Percentiles rank a stretch among this genome's conserved stretches.
These are phyloP conservation scores for Mucor velutinosus DNA, from an alignment of 371 early-diverging fungal species.

Conservation along the genomic window DNA sequence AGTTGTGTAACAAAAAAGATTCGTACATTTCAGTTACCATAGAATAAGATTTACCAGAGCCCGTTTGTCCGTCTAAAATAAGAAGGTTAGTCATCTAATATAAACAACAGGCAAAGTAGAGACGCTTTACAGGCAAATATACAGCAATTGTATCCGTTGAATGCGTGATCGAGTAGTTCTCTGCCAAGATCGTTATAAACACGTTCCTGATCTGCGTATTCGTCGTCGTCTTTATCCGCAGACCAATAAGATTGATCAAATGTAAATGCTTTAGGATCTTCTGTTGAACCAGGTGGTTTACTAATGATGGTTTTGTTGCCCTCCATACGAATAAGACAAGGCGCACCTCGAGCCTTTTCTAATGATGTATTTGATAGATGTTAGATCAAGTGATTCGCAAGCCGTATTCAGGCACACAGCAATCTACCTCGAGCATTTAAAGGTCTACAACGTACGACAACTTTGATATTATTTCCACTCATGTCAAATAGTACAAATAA, in stretches of 20 bases:
- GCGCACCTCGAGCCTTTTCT: slow-evolving; percentile 63
- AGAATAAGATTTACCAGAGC: slow-evolving; percentile 79
- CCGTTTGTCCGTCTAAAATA: slow-evolving; percentile 80
- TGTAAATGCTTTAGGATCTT: slow-evolving; percentile 60
- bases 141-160: slow-evolving; percentile 85
- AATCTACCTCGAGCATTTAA: slow-evolving; percentile 24
- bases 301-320: slow-evolving; percentile 65
- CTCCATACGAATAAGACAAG: slow-evolving; percentile 61
- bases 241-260: slow-evolving; percentile 88
- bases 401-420: background rate
- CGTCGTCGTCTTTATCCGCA: slow-evolving; percentile 56
- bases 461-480: slow-evolving; percentile 27
- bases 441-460: slow-evolving; percentile 28
- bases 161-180: slow-evolving; percentile 81
- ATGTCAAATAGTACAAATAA: slow-evolving; percentile 6
- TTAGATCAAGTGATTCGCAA: background rate
- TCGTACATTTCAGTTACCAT: slow-evolving; percentile 55
- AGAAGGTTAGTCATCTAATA: background rate
- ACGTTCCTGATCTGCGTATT: slow-evolving; percentile 73
- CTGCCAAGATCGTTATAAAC: slow-evolving; percentile 80
- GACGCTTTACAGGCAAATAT: slow-evolving; percentile 75
- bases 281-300: slow-evolving; percentile 42
- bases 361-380: background rate
- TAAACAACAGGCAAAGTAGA: background rate
- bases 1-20: background rate